Conservation (phyloP, 257 asterid genomes). For the Penstemon barbatus region DNA sequence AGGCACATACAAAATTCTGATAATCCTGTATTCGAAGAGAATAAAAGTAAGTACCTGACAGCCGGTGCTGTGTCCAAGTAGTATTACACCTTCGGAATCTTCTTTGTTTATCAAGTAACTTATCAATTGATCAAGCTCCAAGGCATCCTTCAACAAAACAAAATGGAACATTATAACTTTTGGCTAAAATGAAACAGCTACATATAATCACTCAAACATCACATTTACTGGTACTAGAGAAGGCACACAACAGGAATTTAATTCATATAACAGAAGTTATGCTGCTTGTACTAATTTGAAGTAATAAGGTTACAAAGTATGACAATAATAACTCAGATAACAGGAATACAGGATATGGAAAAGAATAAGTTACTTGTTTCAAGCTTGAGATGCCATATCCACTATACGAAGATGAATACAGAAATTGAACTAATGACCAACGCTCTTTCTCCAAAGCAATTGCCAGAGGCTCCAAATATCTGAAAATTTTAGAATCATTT, state of each 20-base stretch:
- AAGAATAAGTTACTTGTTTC: conserved; percentile 64
- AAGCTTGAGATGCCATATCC: conserved; percentile 96
- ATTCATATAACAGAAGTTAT: background rate
- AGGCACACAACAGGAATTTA: background rate
- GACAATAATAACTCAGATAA: background rate
- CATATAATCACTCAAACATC: background rate
- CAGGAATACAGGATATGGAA: conserved; percentile 12
- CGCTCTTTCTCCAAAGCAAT: conserved; percentile 86
- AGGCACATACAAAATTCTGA: background rate
- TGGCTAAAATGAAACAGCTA: background rate
- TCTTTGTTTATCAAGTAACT: conserved; percentile 90
- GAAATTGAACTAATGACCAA: conserved; percentile 95
- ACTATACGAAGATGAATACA: conserved; percentile 83
- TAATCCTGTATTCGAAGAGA: background rate
- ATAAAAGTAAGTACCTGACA: conserved; percentile 62
- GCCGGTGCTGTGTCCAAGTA: conserved; percentile 96
- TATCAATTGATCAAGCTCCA: conserved; percentile 87
- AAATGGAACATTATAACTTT: background rate
- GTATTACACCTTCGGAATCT: conserved; percentile 93
- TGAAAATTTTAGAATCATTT: conserved; percentile 36
- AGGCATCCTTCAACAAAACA: conserved; percentile 59
- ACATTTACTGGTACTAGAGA: conserved; percentile 1
- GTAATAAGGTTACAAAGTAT: conserved; percentile 5
- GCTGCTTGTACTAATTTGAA: too few relatives aligned
- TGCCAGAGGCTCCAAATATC: conserved; percentile 91